A percentile compares a stretch with the other conserved stretches of the same genome.
Conservation (phyloP, 345 rosid genomes). For the Eutrema japonicum region DNA sequence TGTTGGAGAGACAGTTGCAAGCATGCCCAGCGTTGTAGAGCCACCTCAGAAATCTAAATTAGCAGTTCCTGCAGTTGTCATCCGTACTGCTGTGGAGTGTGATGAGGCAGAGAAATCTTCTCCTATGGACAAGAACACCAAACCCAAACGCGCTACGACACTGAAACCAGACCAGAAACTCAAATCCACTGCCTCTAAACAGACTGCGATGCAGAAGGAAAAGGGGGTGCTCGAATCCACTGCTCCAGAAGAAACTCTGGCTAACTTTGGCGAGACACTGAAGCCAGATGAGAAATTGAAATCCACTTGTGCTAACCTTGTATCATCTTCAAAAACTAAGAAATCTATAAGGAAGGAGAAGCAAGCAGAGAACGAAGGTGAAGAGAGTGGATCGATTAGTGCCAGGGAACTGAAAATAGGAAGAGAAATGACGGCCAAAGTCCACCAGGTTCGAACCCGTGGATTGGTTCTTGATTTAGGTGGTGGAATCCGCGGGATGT, state of each 20-base stretch:
- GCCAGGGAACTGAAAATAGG: conserved; percentile 68
- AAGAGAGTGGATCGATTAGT: conserved; percentile 39
- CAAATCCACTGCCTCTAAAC: conserved; percentile 44
- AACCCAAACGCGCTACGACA: conserved; percentile 16
- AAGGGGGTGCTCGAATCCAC: conserved; percentile 15
- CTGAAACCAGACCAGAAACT: conserved; percentile 31
- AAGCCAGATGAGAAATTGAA: conserved; percentile 43
- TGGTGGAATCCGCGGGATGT: conserved; percentile 88
- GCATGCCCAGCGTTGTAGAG: conserved; percentile 45
- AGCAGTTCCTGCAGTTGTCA: conserved; percentile 60
- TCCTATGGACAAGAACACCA: conserved; percentile 43
- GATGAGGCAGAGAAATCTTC: conserved; percentile 71
- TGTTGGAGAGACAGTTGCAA: conserved; percentile 51
- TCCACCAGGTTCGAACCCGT: conserved; percentile 63
- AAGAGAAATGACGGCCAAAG: conserved; percentile 63
- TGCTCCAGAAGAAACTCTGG: conserved; percentile 16
- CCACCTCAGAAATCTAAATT: conserved; percentile 49
- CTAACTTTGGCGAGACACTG: conserved; percentile 19
- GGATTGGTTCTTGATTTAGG: conserved; percentile 96
- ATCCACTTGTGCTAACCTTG: conserved; percentile 26
- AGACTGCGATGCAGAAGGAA: conserved; percentile 16
- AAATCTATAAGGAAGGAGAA: conserved; percentile 31
- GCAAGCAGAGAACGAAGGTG: conserved; percentile 35
- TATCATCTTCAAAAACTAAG: conserved; percentile 33
- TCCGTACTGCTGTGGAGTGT: conserved; percentile 88